Evolutionary conservation across 345 rosid genomes (phyloP).

Genomic region (Moringa oleifera): DNA sequence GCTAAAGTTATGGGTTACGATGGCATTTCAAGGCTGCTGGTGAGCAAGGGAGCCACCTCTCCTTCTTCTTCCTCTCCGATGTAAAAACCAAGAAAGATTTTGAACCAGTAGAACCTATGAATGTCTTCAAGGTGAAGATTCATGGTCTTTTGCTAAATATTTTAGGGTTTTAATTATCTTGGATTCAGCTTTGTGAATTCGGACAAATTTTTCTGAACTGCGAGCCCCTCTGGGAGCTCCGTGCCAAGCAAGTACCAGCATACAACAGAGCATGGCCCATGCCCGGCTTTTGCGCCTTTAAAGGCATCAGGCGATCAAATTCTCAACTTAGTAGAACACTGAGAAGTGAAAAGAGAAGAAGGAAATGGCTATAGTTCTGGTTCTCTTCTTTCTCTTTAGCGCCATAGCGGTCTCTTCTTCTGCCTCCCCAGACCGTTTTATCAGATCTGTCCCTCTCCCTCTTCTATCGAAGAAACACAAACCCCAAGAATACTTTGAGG

Average conservation of each 20-base stretch:
- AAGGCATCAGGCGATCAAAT: too few relatives aligned
- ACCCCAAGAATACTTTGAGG: slow-evolving; percentile 49
- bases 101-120: too few relatives aligned
- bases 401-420: slow-evolving; percentile 14
- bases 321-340: not conserved
- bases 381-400: slow-evolving; percentile 15
- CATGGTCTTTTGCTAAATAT: too few relatives aligned
- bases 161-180: too few relatives aligned
- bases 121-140: too few relatives aligned
- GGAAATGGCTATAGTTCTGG: not conserved
- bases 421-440: slow-evolving; percentile 30
- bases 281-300: too few relatives aligned
- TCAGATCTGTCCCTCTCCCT: slow-evolving; percentile 20
- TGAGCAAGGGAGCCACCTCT: slow-evolving; percentile 21
- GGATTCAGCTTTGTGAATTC: too few relatives aligned
- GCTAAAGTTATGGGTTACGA: slow-evolving; percentile 33
- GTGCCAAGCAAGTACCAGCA: too few relatives aligned
- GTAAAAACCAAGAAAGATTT: too few relatives aligned
- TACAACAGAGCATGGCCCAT: too few relatives aligned
- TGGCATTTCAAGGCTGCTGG: slow-evolving; percentile 24
- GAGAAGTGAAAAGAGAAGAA: not conserved
- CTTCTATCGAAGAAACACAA: slow-evolving; percentile 4
- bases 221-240: too few relatives aligned
- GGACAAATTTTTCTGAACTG: too few relatives aligned
- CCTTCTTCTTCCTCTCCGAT: not conserved